Evolutionary conservation across 495 filamentous ascomycete species (phyloP).

Genomic region (Polyplosphaeria fusca): DNA sequence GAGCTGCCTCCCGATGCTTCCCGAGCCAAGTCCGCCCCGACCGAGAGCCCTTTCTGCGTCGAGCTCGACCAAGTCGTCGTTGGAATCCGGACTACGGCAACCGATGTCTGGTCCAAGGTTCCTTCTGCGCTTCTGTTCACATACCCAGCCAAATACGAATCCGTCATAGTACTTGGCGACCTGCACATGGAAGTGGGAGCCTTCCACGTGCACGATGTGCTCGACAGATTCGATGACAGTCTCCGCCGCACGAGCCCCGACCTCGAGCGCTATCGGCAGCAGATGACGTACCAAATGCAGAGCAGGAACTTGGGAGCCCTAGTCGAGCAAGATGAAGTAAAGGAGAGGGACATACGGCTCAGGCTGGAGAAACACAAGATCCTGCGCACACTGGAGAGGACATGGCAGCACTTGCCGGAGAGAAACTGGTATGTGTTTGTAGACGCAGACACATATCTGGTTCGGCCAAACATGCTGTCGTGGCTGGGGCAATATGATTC

Average conservation of each 20-base stretch:
- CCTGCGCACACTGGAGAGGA: constrained; percentile 24
- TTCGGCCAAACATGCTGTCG: constrained; percentile 20
- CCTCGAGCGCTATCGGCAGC: constrained; percentile 23
- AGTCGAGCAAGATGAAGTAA: background rate
- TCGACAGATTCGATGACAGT: constrained; percentile 4
- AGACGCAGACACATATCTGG: constrained; percentile 25
- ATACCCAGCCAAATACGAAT: constrained; percentile 5
- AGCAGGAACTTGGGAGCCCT: constrained; percentile 1
- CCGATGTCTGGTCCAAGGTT: constrained; percentile 22
- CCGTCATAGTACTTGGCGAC: constrained; percentile 22
- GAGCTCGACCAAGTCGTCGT: constrained; percentile 20
- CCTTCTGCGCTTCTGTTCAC: constrained; percentile 18
- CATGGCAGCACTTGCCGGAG: constrained; percentile 20
- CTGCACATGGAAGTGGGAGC: constrained; percentile 18
- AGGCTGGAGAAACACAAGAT: constrained; percentile 32
- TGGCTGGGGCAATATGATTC: constrained; percentile 23
- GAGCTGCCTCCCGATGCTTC: background rate
- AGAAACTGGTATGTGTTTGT: constrained; percentile 30
- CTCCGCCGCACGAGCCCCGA: constrained; percentile 1
- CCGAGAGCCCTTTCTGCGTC: background rate
- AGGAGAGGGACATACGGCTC: constrained; percentile 4
- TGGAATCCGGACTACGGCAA: constrained; percentile 19
- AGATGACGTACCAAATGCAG: background rate
- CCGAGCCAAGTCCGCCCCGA: background rate
- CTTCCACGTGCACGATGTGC: constrained; percentile 29